Base-by-base conservation (phyloP, 331 rosid genomes). In the Malus hybrid region DNA sequence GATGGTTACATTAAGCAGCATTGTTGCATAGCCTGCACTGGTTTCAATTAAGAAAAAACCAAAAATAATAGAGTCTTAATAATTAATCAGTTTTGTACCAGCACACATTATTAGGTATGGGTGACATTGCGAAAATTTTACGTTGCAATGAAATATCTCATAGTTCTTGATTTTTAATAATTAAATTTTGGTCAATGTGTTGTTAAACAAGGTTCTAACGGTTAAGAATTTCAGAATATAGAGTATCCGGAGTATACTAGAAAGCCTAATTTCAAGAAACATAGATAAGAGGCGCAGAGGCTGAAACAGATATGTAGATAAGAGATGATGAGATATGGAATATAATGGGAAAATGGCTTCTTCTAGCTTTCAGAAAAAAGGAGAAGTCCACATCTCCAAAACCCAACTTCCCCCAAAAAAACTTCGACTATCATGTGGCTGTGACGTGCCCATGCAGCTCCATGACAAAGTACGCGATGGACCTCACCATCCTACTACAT, bases 391-490 rank as follows among this genome's bases (percentile, higher is more conserved):
- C 33, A 60, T 60, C 28, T 60, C 64, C 64, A 60, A 7, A 52
- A 52, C 2, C 3, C 57, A 60, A 24, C 30, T 24, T 24, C 46
- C n/a, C 70, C 70, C 53, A 24, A 77, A 62, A 62, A 48, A 13
- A 11, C 75, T 52, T 48, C 68, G 30, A 44, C 53, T 6, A 58
- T 46, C 89, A 89, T 84, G 80, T 85, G 91, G 84, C 72, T 72
- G 81, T 87, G 86, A 89, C 82, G 48, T 89, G 89, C 78, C 73
- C 64, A 71, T 75, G 64, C 78, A 66, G 74, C 78, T 66, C 77
- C 69, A 44, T 30, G 86, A 77, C 85, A 79, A 82, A 8, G 28
- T 58, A 22, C 63, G 6, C 63, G 48, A 42, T 16, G 22, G 57
- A 7, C 57, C 57, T 52, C 4, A 52, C 7, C 57, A 52, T 52